phyloP scores from a whole-genome alignment of 352 stramenopile species.

The Phytophthora hybrid region DNA sequence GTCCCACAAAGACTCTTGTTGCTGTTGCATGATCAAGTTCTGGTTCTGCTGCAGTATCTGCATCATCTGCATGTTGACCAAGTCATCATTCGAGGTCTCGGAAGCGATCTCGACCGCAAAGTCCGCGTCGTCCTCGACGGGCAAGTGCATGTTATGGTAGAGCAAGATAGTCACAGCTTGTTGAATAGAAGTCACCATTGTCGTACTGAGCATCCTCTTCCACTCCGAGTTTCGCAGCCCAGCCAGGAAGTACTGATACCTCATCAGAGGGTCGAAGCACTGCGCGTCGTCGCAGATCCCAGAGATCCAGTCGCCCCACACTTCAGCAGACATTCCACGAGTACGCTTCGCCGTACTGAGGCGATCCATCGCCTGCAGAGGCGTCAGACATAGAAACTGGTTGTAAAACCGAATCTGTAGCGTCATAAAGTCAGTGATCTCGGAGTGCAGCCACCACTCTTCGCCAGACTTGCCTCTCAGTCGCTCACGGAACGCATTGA shows the following conservation, averaged over 20 bases:
- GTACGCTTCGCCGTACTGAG: neutral
- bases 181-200: neutral
- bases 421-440: neutral
- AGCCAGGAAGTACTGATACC: conserved; percentile 4
- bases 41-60: conserved; percentile 8
- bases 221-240: neutral
- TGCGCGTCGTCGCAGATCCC: neutral
- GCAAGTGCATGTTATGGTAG: neutral
- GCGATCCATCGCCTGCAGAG: neutral
- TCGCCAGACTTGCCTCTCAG: conserved; percentile 6
- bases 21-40: neutral
- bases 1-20: neutral
- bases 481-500: conserved; percentile 1
- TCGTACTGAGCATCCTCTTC: neutral
- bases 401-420: neutral
- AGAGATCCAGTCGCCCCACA: neutral
- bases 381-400: neutral
- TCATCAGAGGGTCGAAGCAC: neutral
- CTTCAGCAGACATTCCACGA: neutral
- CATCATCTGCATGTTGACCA: neutral
- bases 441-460: conserved; percentile 3
- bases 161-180: neutral
- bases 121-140: neutral
- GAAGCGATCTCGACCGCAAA: neutral
- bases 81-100: neutral